Evolutionary conservation across 2,329 filamentous ascomycete genomes (phyloP).

Genomic region (Botrytis aclada): DNA sequence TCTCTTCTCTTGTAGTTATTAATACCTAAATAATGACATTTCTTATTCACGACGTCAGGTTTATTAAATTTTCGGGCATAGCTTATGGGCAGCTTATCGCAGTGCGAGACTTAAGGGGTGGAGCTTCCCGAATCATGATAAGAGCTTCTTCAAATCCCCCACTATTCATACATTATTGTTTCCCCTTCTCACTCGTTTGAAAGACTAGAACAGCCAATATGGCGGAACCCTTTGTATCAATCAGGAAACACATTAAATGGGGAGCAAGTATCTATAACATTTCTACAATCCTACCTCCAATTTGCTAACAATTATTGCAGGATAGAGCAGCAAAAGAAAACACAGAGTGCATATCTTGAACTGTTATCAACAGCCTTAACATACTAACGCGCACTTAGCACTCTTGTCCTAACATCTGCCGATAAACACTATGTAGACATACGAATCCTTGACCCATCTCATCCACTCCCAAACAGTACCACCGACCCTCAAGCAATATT

Average conservation of each 20-base stretch:
- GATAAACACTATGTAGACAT: constrained; percentile 35
- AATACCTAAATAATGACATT: constrained; percentile 14
- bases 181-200: background rate
- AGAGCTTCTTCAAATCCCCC: constrained; percentile 4
- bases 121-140: constrained; percentile 4
- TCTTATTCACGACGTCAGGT: constrained; percentile 46
- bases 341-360: constrained; percentile 24
- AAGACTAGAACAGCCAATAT: background rate
- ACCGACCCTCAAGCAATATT: constrained; percentile 19
- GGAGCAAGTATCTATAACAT: constrained; percentile 24
- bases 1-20: constrained; percentile 26
- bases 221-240: constrained; percentile 27
- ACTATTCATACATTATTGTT: background rate
- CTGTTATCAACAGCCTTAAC: background rate
- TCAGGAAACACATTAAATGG: constrained; percentile 33
- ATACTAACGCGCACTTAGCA: constrained; percentile 24
- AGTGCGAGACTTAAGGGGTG: background rate
- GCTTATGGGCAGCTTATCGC: background rate
- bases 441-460: constrained; percentile 28
- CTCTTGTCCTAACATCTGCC: constrained; percentile 37
- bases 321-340: constrained; percentile 28
- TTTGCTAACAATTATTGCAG: constrained; percentile 18
- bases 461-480: background rate
- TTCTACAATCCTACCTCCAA: background rate
- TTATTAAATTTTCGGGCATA: background rate